Percentiles rank a stretch among this genome's conserved stretches.
phyloP scores from a whole-genome alignment of 192 early-diverging fungal genomes.

The Spinellus fusiger region DNA sequence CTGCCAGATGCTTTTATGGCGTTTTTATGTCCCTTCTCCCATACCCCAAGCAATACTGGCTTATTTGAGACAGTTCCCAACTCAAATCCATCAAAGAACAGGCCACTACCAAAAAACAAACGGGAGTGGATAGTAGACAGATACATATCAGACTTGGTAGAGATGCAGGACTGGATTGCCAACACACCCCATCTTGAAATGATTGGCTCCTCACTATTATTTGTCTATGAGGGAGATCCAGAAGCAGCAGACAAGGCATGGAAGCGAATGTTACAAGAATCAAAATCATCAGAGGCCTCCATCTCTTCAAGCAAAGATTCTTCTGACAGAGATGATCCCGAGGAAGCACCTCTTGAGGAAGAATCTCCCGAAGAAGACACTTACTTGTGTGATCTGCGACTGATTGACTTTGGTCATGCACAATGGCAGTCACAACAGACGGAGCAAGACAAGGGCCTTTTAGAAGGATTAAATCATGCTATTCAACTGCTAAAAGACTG shows the following conservation, averaged over 20 bases:
- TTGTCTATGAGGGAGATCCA: slow-evolving; percentile 75
- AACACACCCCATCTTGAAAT: slow-evolving; percentile 49
- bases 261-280: slow-evolving; percentile 24
- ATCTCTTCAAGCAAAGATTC: slow-evolving; percentile 14
- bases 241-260: slow-evolving; percentile 43
- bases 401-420: slow-evolving; percentile 93
- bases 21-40: slow-evolving; percentile 51
- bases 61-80: neutral
- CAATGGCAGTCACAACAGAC: slow-evolving; percentile 49
- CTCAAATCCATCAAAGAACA: slow-evolving; percentile 8
- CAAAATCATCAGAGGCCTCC: slow-evolving; percentile 15
- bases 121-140: slow-evolving; percentile 51
- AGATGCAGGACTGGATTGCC: slow-evolving; percentile 51
- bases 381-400: slow-evolving; percentile 55
- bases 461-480: slow-evolving; percentile 60
- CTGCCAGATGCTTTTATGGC: slow-evolving; percentile 50
- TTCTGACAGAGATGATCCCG: slow-evolving; percentile 25
- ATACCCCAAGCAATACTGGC: neutral
- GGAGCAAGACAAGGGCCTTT: slow-evolving; percentile 62
- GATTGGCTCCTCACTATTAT: slow-evolving; percentile 67
- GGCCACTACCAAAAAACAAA: slow-evolving; percentile 39
- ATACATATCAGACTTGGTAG: slow-evolving; percentile 53
- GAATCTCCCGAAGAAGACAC: slow-evolving; percentile 20
- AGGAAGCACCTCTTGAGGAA: too few relatives aligned
- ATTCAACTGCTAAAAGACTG: slow-evolving; percentile 47